Evolutionary conservation across 768 basidiomycete species (phyloP), one percentile per base, ranked within the genome.

Genomic region (Fomitopsis pulvina): DNA sequence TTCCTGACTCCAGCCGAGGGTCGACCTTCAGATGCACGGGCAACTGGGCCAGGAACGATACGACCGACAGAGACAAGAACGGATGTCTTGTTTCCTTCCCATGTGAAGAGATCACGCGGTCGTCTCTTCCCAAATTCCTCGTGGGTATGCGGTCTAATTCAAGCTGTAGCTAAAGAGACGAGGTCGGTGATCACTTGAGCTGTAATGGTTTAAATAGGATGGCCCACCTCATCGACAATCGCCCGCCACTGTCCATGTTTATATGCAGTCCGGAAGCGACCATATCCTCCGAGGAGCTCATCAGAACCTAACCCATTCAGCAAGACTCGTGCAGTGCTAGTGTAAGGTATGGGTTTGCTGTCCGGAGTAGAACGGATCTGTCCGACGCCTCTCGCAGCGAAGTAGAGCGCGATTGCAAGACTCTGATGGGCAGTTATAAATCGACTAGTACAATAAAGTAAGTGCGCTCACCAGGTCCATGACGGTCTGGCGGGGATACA

Each of bases 241-340:
- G 80, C 85, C 54, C 72, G 60, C 92, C 92, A 95, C 10, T 87
- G 81, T 18, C 74, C 77, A 6, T 65, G 58, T 5, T 68, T 73
- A 62, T 79, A 98, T 1, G 83, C 87, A 9, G 81, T 78, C 7
- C 91, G 78, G 69, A 97, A 93, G 50, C 96, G 75, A 2, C 88
- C 79, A 64, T 99, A 99, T 1, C 96, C 96, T 2, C 93, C 96
- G 4, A 99, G 73, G 34, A 97, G 74, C 63, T 99, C 96, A 62
- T 99, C 96, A 1, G 96, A 90, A 0, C 96, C 96, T 6, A 99
- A 71, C 1, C 96, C 96, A 54, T 83, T 94, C 22, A 99, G 69
- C 8, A 97, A 70, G 0, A 98, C 92, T 39, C 80, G 78, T 0
- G 96, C 92, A 7, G 73, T 65, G 54, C 87, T 93, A 0, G 68